Conservation (phyloP, 345 rosid species). For the Boechera divaricarpa region DNA sequence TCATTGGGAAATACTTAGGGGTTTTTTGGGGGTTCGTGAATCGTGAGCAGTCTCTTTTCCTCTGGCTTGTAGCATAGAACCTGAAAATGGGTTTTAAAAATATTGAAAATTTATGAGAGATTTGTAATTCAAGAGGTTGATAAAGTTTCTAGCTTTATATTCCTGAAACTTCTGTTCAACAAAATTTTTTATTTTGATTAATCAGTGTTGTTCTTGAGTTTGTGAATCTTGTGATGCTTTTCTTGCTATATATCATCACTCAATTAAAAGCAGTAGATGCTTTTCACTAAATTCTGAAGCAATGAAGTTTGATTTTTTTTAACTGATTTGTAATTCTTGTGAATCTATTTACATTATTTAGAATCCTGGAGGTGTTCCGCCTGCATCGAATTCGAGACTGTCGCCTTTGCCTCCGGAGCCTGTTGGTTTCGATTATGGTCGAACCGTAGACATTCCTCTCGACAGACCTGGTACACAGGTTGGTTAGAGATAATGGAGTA, state of each 20-base stretch:
- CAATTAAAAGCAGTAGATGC: no score
- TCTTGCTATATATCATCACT: no score
- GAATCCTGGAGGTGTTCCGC: conserved; percentile 64
- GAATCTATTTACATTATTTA: conserved; percentile 40
- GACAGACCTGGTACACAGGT: conserved; percentile 56
- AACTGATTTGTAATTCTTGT: conserved; percentile 15
- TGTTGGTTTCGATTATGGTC: conserved; percentile 68
- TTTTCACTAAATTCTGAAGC: no score
- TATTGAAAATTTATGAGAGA: background rate
- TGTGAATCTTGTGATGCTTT: no score
- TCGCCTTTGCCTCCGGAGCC: conserved; percentile 99
- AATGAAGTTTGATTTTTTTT: no score
- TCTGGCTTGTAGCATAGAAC: background rate
- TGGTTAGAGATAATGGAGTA: conserved; percentile 26
- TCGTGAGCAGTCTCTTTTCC: no score
- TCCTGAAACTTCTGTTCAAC: no score
- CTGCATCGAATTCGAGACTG: conserved; percentile 82
- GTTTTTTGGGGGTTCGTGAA: no score
- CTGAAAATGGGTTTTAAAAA: background rate
- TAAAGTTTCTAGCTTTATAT: conserved; percentile 23
- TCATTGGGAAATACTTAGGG: conserved; percentile 9
- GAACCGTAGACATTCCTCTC: conserved; percentile 92
- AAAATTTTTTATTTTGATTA: no score
- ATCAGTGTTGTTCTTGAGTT: conserved; percentile 14
- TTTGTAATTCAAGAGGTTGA: conserved; percentile 4